These are phyloP conservation scores for Rhodotorula sphaerocarpa DNA, from an alignment of 768 basidiomycete species.

Conservation along the genomic window DNA sequence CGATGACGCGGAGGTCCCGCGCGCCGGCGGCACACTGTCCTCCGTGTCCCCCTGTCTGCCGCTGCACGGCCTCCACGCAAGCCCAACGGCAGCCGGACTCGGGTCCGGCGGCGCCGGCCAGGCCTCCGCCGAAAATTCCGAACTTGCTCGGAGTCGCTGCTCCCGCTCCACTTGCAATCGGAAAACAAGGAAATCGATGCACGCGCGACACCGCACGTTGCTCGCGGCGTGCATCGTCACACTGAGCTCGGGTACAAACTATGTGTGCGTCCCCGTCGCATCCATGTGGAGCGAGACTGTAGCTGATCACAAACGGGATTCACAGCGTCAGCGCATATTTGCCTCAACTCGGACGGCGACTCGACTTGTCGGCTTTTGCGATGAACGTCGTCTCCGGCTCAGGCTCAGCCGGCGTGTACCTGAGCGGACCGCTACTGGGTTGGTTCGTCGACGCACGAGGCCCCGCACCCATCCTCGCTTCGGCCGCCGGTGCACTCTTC, in stretches of 20 bases:
- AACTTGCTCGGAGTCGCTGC: no score
- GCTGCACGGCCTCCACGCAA: no score
- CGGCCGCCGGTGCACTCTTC: conserved; percentile 1
- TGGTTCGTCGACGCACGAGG: conserved; percentile 21
- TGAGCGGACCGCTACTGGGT: conserved; percentile 25
- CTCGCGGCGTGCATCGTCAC: conserved; percentile 7
- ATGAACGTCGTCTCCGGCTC: conserved; percentile 24
- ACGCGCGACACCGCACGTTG: conserved; percentile 6
- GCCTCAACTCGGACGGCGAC: conserved; percentile 13
- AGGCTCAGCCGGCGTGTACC: conserved; percentile 22
- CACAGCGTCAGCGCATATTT: conserved; percentile 15
- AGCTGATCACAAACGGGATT: no score
- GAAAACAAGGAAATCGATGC: no score
- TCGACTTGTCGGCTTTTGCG: conserved; percentile 19
- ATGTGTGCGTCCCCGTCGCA: background rate
- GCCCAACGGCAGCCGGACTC: no score
- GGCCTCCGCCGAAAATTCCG: no score
- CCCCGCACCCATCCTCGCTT: background rate
- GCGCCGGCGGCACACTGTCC: no score
- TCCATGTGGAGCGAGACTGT: background rate
- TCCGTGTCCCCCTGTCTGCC: no score
- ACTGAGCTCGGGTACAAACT: conserved; percentile 21
- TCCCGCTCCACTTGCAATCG: no score
- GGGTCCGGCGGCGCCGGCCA: no score
- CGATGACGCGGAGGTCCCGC: no score